Percentiles rank a stretch among this genome's conserved stretches.
Evolutionary conservation across 1,139 yeast species (phyloP).

Genomic region (Waltiozyma sp.): DNA sequence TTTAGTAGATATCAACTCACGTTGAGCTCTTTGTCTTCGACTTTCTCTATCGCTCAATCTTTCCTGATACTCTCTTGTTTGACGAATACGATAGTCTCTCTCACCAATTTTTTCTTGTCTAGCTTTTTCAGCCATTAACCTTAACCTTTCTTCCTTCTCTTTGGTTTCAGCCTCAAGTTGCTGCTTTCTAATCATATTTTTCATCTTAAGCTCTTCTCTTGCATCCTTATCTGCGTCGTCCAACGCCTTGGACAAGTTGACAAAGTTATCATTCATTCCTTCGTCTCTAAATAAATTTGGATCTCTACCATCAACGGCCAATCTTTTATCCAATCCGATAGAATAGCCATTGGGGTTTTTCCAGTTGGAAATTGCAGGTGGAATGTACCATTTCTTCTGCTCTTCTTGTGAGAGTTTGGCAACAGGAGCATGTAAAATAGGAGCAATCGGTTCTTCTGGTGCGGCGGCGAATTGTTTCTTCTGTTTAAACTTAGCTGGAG

Average conservation of each 20-base stretch:
- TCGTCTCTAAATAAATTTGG: slow-evolving; percentile 12
- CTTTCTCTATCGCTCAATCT: slow-evolving; percentile 33
- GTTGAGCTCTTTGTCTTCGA: slow-evolving; percentile 34
- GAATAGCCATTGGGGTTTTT: slow-evolving; percentile 89
- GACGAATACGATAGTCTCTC: slow-evolving; percentile 10
- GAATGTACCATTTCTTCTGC: slow-evolving; percentile 75
- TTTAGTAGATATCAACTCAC: slow-evolving; percentile 31
- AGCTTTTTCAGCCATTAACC: slow-evolving; percentile 48
- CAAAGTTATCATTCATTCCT: slow-evolving; percentile 49
- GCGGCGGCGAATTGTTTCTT: slow-evolving; percentile 65
- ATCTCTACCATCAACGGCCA: slow-evolving; percentile 45
- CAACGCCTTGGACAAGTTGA: slow-evolving; percentile 58
- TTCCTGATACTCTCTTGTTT: slow-evolving; percentile 19
- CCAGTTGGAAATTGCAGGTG: slow-evolving; percentile 93
- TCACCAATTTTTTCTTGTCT: slow-evolving; percentile 23
- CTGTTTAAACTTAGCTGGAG: slow-evolving; percentile 70
- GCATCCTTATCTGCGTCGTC: slow-evolving; percentile 68
- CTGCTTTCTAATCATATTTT: slow-evolving; percentile 47
- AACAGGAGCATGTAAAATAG: slow-evolving; percentile 35
- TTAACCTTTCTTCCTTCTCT: slow-evolving; percentile 49
- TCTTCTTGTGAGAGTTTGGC: slow-evolving; percentile 63
- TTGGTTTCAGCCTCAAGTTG: slow-evolving; percentile 43
- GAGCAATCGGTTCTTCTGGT: slow-evolving; percentile 52
- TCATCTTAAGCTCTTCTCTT: slow-evolving; percentile 51
- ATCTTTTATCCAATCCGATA: slow-evolving; percentile 68